phyloP scores from a whole-genome alignment of 345 rosid species.

The Arabidopsis thaliana region DNA sequence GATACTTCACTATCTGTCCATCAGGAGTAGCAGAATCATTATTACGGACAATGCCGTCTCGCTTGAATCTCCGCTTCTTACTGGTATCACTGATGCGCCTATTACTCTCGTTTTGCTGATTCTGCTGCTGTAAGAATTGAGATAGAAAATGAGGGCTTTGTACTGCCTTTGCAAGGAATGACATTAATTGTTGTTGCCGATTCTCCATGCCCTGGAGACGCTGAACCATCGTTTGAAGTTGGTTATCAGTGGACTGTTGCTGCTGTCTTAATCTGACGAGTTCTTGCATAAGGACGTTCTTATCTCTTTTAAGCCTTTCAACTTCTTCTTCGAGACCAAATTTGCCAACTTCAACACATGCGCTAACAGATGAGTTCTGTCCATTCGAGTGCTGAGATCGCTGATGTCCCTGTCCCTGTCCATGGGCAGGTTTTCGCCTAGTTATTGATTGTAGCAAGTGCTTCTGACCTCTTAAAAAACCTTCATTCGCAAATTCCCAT shows the following conservation, averaged over 20 bases:
- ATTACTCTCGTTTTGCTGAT: conserved; percentile 80
- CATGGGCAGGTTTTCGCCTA: conserved; percentile 84
- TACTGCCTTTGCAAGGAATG: conserved; percentile 93
- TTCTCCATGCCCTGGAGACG: conserved; percentile 98
- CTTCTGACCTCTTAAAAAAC: conserved; percentile 92
- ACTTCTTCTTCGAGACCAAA: conserved; percentile 98
- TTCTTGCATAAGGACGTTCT: conserved; percentile 98
- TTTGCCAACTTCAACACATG: conserved; percentile 98
- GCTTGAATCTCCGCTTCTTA: conserved; percentile 87
- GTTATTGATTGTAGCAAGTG: conserved; percentile 77
- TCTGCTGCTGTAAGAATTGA: conserved; percentile 94
- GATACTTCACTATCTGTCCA: conserved; percentile 93
- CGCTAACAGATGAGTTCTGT: conserved; percentile 74
- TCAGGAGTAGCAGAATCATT: conserved; percentile 58
- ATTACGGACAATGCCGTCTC: conserved; percentile 63
- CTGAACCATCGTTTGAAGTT: conserved; percentile 87
- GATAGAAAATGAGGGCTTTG: conserved; percentile 93
- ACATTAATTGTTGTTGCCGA: conserved; percentile 98
- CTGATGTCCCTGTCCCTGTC: conserved; percentile 59
- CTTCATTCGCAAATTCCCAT: conserved; percentile 98
- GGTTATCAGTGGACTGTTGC: conserved; percentile 89
- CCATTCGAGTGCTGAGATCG: conserved; percentile 69
- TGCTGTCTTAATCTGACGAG: conserved; percentile 93
- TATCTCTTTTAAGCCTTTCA: conserved; percentile 97
- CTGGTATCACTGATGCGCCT: conserved; percentile 77